Conservation (phyloP, 352 stramenopile species). For the Halophytophthora batemanensis region DNA sequence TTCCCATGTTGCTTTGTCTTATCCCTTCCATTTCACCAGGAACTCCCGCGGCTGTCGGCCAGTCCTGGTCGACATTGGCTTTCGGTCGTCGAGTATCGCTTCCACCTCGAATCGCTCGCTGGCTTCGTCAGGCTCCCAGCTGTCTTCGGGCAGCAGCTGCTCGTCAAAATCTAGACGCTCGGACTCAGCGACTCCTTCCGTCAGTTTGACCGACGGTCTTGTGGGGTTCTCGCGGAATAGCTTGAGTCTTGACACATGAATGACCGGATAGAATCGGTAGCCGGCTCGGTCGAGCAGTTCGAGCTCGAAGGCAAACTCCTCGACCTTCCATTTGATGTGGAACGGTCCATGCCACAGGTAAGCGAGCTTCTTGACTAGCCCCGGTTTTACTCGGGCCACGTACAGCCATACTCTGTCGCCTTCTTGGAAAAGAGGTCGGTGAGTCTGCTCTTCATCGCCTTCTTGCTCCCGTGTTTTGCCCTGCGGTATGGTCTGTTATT, state of each 20-base stretch:
- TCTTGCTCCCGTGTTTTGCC: background rate
- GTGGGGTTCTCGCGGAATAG: background rate
- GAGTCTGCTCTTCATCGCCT: background rate
- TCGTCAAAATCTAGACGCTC: conserved; percentile 17
- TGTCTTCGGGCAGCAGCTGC: conserved; percentile 7
- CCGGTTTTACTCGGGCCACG: conserved; percentile 9
- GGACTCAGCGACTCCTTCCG: background rate
- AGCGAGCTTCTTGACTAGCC: conserved; percentile 1
- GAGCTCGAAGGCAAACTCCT: conserved; percentile 2
- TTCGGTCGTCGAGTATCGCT: conserved; percentile 11
- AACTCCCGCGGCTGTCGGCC: conserved; percentile 1
- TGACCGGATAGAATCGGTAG: conserved; percentile 3
- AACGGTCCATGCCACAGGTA: conserved; percentile 1
- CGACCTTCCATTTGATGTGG: background rate
- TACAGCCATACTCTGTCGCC: conserved; percentile 5
- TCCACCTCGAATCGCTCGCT: conserved; percentile 9
- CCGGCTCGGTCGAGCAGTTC: background rate
- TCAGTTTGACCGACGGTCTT: background rate
- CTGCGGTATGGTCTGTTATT: background rate
- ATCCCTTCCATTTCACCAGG: background rate
- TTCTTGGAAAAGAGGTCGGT: background rate
- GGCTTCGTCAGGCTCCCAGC: background rate
- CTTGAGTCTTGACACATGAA: conserved; percentile 1
- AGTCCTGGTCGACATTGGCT: background rate
- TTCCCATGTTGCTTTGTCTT: background rate